Conservation (phyloP, 108 stramenopile species). For the Nannochloropsis salina region DNA sequence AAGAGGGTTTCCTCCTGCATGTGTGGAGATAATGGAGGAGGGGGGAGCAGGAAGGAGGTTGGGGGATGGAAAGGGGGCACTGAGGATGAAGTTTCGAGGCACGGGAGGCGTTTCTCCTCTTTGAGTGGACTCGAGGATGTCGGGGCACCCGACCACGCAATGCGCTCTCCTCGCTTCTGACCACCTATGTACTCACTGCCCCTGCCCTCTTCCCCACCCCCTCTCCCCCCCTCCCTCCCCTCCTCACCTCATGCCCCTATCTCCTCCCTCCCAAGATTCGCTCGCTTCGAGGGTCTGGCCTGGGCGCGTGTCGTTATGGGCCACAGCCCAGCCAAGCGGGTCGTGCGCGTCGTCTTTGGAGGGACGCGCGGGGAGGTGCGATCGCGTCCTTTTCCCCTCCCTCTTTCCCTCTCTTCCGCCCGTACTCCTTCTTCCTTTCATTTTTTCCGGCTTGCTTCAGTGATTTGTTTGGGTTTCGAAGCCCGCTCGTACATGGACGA, state of each 20-base stretch:
- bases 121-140: too few relatives aligned
- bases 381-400: neutral
- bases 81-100: too few relatives aligned
- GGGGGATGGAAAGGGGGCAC: too few relatives aligned
- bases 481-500: too few relatives aligned
- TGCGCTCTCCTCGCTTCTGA: too few relatives aligned
- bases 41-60: neutral
- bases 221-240: neutral
- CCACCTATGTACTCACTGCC: neutral
- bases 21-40: neutral
- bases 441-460: neutral
- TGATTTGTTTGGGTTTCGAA: too few relatives aligned
- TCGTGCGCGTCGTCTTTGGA: neutral
- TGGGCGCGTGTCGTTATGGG: neutral
- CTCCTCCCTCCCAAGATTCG: neutral
- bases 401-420: neutral
- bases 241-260: too few relatives aligned
- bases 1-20: too few relatives aligned
- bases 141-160: too few relatives aligned
- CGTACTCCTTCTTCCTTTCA: neutral
- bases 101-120: too few relatives aligned
- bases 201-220: neutral
- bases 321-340: neutral
- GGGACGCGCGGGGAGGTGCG: neutral
- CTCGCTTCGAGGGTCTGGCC: neutral